Percentiles rank a stretch among this genome's conserved stretches.
Conservation (phyloP, 148 eudicot species). For the Fagopyrum homotropicum region DNA sequence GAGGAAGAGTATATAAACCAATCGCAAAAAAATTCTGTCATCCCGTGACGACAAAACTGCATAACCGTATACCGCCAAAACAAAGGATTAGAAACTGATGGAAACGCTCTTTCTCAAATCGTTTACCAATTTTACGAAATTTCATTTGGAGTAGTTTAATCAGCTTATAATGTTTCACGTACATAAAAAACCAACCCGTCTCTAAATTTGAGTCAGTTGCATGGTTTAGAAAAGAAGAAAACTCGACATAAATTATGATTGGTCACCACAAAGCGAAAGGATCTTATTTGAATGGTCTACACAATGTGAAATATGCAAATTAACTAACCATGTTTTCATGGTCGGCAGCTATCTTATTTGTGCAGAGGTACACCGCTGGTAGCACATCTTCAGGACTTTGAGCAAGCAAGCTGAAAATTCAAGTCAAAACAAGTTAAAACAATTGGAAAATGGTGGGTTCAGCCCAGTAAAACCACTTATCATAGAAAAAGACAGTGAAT, state of each 20-base stretch:
- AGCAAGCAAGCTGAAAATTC: conserved; percentile 56
- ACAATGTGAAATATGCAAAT: conserved; percentile 3
- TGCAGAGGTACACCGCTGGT: conserved; percentile 92
- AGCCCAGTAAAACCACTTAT: not conserved
- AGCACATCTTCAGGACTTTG: conserved; percentile 86
- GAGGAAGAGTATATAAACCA: not conserved
- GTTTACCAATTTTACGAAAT: not conserved
- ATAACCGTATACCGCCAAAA: not conserved
- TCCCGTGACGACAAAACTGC: not conserved
- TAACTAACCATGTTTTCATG: conserved; percentile 83
- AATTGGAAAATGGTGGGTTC: not conserved
- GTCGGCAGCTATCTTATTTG: conserved; percentile 93
- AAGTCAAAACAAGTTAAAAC: conserved; percentile 6
- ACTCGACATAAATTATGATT: not conserved
- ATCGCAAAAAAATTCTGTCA: not conserved
- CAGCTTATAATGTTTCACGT: not conserved
- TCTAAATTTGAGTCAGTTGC: not conserved
- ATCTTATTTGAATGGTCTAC: not conserved
- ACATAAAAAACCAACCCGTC: not conserved
- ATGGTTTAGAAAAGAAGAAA: not conserved
- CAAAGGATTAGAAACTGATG: not conserved
- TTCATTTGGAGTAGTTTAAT: not conserved
- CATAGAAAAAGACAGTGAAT: conserved; percentile 4
- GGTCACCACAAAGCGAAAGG: not conserved
- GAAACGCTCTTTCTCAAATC: not conserved